A percentile compares a stretch with the other conserved stretches of the same genome.
Evolutionary conservation across 2,329 filamentous ascomycete genomes (phyloP).

Genomic region (Clonostachys rhizophaga): DNA sequence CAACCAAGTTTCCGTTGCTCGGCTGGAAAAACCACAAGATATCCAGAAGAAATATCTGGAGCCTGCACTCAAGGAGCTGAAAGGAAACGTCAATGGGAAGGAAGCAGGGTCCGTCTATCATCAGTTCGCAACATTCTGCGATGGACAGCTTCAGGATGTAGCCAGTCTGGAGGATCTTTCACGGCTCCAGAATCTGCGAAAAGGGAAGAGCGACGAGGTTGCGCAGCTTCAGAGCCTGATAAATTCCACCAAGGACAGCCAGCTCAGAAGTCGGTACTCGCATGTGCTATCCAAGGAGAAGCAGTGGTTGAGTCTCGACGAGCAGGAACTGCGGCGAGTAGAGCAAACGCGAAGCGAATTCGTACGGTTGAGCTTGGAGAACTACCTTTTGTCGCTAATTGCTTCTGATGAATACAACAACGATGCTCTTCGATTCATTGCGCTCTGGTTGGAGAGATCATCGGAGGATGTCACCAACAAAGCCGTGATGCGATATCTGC

Average conservation of each 20-base stretch:
- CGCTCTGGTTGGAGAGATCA: conserved; percentile 87
- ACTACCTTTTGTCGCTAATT: conserved; percentile 80
- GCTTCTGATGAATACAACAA: conserved; percentile 88
- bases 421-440: conserved; percentile 86
- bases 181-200: conserved; percentile 72
- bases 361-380: conserved; percentile 83
- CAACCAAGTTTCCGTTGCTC: conserved; percentile 82
- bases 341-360: conserved; percentile 75
- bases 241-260: conserved; percentile 41
- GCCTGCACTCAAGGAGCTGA: conserved; percentile 78
- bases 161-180: conserved; percentile 81
- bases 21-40: conserved; percentile 83
- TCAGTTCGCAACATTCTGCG: conserved; percentile 92
- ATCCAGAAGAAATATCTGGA: conserved; percentile 85
- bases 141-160: conserved; percentile 84
- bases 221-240: conserved; percentile 62
- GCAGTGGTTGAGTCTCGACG: conserved; percentile 86
- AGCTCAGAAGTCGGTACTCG: conserved; percentile 51
- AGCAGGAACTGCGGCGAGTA: conserved; percentile 78
- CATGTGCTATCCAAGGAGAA: conserved; percentile 67
- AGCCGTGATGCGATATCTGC: conserved; percentile 66
- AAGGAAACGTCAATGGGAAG: conserved; percentile 58
- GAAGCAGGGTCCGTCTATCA: conserved; percentile 89
- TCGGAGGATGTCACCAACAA: conserved; percentile 72
- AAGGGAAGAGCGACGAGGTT: conserved; percentile 79